Evolutionary conservation across 2,329 filamentous ascomycete species (phyloP).

Genomic region (Saccharata proteae): DNA sequence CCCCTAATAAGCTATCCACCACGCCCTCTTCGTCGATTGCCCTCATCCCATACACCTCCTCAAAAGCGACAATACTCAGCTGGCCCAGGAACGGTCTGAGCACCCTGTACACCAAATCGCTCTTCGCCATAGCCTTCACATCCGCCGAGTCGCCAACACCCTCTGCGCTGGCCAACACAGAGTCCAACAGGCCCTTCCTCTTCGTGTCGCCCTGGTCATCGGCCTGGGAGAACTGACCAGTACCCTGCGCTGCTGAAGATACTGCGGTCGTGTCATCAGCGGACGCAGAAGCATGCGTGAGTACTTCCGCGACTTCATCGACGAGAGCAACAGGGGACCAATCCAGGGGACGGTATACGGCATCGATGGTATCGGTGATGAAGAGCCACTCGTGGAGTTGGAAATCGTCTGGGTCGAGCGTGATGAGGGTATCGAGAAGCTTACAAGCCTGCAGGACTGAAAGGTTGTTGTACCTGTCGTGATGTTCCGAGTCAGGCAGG

Average conservation of each 20-base stretch:
- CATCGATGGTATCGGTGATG: constrained; percentile 91
- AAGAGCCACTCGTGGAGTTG: constrained; percentile 98
- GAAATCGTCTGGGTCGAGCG: constrained; percentile 85
- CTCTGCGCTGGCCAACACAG: constrained; percentile 15
- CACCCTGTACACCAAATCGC: constrained; percentile 61
- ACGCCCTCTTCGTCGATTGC: constrained; percentile 54
- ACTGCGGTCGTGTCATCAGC: constrained; percentile 14
- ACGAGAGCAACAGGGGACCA: constrained; percentile 64
- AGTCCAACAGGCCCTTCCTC: constrained; percentile 32
- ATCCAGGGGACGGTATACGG: constrained; percentile 63
- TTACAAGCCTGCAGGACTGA: constrained; percentile 87
- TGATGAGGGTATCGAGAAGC: constrained; percentile 76
- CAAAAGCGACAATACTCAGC: constrained; percentile 85
- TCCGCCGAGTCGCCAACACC: constrained; percentile 36
- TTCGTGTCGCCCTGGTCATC: constrained; percentile 14
- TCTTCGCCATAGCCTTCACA: constrained; percentile 41
- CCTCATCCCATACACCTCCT: constrained; percentile 81
- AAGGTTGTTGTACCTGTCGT: constrained; percentile 62
- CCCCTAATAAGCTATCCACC: constrained; percentile 50
- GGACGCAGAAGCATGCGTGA: constrained; percentile 34
- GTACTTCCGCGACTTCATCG: constrained; percentile 70
- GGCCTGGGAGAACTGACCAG: constrained; percentile 12
- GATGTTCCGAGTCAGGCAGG: constrained; percentile 31
- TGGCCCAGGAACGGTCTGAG: constrained; percentile 82
- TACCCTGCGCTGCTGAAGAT: not conserved